Evolutionary conservation across 148 eudicot species (phyloP).

Genomic region (Vaccinium darrowii): DNA sequence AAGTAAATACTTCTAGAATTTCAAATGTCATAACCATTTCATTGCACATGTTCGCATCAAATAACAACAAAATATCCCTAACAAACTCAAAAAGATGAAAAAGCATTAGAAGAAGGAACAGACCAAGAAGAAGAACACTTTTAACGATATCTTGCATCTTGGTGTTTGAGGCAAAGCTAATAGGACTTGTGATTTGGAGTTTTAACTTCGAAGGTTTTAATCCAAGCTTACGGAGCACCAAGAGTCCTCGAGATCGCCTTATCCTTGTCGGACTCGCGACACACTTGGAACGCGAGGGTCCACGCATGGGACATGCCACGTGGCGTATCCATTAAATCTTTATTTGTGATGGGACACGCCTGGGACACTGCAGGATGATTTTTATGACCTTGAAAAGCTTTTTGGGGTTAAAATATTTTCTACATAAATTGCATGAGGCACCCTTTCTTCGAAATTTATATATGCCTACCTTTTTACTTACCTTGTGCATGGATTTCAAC

Average conservation of each 20-base stretch:
- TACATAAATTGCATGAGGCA: background rate
- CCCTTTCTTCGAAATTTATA: background rate
- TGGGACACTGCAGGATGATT: background rate
- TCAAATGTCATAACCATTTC: too few species aligned
- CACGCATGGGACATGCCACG: background rate
- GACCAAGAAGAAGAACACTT: too few species aligned
- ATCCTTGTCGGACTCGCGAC: background rate
- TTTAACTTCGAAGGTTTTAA: background rate
- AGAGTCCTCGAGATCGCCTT: background rate
- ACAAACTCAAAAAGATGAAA: too few species aligned
- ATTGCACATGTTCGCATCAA: too few species aligned
- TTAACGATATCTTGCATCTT: too few species aligned
- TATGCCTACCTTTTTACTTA: background rate
- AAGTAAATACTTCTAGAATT: too few species aligned
- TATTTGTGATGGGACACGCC: background rate
- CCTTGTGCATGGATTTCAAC: background rate
- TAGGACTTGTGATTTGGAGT: background rate
- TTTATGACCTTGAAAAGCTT: background rate
- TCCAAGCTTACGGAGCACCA: background rate
- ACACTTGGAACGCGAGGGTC: background rate
- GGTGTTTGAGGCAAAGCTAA: background rate
- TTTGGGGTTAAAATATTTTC: background rate
- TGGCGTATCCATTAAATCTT: background rate
- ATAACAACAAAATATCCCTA: too few species aligned
- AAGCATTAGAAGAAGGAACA: too few species aligned